Evolutionary conservation across 306 rosid genomes (phyloP), one percentile per base, ranked within the genome.

Genomic region (Betula pendula): DNA sequence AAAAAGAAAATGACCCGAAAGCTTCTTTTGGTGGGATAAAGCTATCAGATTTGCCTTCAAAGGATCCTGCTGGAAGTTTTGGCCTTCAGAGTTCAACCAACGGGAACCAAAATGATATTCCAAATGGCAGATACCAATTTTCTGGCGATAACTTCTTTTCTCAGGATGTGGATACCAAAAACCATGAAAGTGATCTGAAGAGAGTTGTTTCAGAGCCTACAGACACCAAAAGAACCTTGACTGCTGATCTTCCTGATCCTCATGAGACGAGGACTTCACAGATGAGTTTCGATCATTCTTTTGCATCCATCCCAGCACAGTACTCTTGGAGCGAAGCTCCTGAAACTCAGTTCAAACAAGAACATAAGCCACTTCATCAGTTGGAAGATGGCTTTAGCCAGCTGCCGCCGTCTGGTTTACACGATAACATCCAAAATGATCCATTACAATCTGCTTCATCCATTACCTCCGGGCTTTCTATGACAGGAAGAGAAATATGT

Each of bases 1-100:
- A 88, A 77, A 96, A 91, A 73, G 97, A 91, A 40, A 86, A 81
- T 17, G 96, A 89, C 17, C 83, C 75, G 10, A 92, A 85, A 82
- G 77, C 93, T 82, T 71, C 88, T 75, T 83, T 87, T 48, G 82
- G 81, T 62, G 99, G 92, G 68, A 74, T 76, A 75, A 95, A 90
- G 83, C 92, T 60, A 79, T 68, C 89, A 0, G 97, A 95, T 71
- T 80, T 78, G 43, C 47, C 86, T 75, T 50, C 88, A n/a, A 91
- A 85, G 77, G 98, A 89, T 72, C 77, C 84, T 74, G 62, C 84
- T 38, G 91, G 81, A 80, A 80, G 79, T 81, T 84, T 88, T 40
- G 78, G 85, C 55, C 75, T 88, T 44, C 88, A 75, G 77, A 92
- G 73, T 85, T 75, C 87, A 1, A 68, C 60, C 17, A 84, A 7